phyloP scores from a whole-genome alignment of 495 filamentous ascomycete genomes.

The Lepidopterella palustris region DNA sequence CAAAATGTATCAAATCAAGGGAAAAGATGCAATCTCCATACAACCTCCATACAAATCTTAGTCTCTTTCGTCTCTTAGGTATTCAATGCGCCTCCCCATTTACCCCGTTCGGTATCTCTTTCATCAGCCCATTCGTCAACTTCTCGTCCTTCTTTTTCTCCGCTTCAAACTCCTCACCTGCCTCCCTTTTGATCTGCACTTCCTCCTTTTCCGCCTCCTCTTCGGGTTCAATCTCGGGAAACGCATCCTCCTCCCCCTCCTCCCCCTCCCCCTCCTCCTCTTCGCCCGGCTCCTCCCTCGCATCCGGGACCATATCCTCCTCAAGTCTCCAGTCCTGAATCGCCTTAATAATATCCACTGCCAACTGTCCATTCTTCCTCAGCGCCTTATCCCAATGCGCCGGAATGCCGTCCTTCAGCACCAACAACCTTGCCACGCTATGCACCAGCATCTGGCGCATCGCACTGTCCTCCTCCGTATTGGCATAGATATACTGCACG shows the following conservation, averaged over 20 bases:
- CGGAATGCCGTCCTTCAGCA: constrained; percentile 38
- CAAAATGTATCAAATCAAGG: background rate
- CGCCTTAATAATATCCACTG: constrained; percentile 43
- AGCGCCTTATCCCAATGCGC: constrained; percentile 46
- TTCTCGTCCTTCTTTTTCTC: constrained; percentile 5
- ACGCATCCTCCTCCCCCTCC: constrained; percentile 29
- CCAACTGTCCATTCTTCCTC: constrained; percentile 44
- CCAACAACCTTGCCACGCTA: constrained; percentile 40
- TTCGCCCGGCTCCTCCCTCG: constrained; percentile 35
- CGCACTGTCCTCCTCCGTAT: constrained; percentile 40
- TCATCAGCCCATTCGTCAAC: constrained; percentile 10
- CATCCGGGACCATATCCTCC: constrained; percentile 39
- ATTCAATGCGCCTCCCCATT: background rate
- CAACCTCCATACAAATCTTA: background rate
- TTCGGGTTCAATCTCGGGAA: constrained; percentile 28
- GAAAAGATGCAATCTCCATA: background rate
- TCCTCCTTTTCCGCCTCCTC: constrained; percentile 22
- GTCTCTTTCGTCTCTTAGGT: background rate
- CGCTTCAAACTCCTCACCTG: background rate
- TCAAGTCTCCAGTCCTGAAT: constrained; percentile 46
- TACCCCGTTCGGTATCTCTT: constrained; percentile 17
- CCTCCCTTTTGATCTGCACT: constrained; percentile 17
- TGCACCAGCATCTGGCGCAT: constrained; percentile 46
- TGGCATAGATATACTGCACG: constrained; percentile 47
- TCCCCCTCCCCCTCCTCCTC: constrained; percentile 31